These are phyloP conservation scores for Blastobotrys peoriensis DNA, from an alignment of 805 yeast genomes.

Conservation along the genomic window DNA sequence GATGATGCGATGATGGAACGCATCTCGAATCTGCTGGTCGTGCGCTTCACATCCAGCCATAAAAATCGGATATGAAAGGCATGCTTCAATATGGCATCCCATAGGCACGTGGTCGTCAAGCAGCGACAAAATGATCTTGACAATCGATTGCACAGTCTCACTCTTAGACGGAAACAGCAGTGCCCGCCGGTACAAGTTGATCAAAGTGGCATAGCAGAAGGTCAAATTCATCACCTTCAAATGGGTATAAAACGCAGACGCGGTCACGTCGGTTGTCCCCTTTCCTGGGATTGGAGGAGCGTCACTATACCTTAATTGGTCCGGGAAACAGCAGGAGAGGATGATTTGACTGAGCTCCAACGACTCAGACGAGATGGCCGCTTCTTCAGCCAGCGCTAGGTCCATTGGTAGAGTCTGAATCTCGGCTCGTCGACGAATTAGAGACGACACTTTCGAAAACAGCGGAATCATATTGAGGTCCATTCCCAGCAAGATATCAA, in stretches of 20 bases:
- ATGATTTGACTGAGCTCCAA: constrained; percentile 36
- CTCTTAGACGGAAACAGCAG: constrained; percentile 42
- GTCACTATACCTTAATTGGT: constrained; percentile 8
- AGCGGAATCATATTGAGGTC: constrained; percentile 56
- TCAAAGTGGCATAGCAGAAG: constrained; percentile 47
- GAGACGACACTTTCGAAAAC: constrained; percentile 43
- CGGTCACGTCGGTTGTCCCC: constrained; percentile 1
- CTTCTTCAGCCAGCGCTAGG: constrained; percentile 7
- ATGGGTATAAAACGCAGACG: constrained; percentile 19
- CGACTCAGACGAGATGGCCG: constrained; percentile 31
- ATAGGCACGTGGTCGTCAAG: constrained; percentile 38
- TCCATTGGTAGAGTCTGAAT: constrained; percentile 4
- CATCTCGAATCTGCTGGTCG: constrained; percentile 32
- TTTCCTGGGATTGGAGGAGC: neutral
- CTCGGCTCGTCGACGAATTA: constrained; percentile 31
- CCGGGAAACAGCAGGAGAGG: constrained; percentile 21
- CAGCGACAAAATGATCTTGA: constrained; percentile 35
- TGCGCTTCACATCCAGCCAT: constrained; percentile 55
- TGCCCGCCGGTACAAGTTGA: constrained; percentile 54
- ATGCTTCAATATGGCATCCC: constrained; percentile 47
- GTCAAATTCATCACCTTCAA: constrained; percentile 44
- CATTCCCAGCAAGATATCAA: constrained; percentile 42
- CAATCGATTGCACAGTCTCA: constrained; percentile 42
- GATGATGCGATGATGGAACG: constrained; percentile 37
- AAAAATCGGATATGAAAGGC: constrained; percentile 50